A percentile compares a stretch with the other conserved stretches of the same genome.
Conservation (phyloP, 2,329 filamentous ascomycete genomes). For the Ascocoryne sarcoides region DNA sequence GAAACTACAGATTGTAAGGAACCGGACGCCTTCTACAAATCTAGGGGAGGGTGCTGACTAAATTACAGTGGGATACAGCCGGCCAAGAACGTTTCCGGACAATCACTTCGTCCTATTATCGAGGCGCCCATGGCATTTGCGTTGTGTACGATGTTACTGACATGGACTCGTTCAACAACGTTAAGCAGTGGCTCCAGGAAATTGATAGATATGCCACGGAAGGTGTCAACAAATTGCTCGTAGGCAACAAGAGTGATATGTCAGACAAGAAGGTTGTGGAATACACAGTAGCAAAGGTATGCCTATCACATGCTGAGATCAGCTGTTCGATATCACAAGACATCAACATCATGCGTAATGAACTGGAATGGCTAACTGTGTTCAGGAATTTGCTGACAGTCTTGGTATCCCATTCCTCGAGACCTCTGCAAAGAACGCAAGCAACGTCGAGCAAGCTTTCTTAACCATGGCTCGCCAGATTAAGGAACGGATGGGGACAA, state of each 20-base stretch:
- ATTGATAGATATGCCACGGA: conserved; percentile 99
- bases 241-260: conserved; percentile 99
- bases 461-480: conserved; percentile 99
- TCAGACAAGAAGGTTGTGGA: conserved; percentile 99
- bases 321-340: conserved; percentile 16
- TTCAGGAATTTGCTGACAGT: conserved; percentile 95
- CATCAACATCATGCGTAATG: conserved; percentile 5
- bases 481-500: conserved; percentile 99
- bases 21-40: background rate
- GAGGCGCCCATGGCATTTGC: conserved; percentile 97
- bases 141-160: conserved; percentile 99
- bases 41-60: conserved; percentile 21
- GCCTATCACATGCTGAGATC: conserved; percentile 22
- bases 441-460: conserved; percentile 99
- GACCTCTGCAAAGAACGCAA: conserved; percentile 98
- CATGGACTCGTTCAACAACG: conserved; percentile 99
- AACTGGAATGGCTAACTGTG: background rate
- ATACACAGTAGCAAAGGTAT: conserved; percentile 97
- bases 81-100: conserved; percentile 99
- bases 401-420: conserved; percentile 98
- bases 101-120: conserved; percentile 99
- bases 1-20: conserved; percentile 93
- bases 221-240: conserved; percentile 97
- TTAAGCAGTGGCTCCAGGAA: conserved; percentile 99
- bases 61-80: conserved; percentile 86